Conservation (phyloP, 148 eudicot genomes). For the Spergularia bocconei region DNA sequence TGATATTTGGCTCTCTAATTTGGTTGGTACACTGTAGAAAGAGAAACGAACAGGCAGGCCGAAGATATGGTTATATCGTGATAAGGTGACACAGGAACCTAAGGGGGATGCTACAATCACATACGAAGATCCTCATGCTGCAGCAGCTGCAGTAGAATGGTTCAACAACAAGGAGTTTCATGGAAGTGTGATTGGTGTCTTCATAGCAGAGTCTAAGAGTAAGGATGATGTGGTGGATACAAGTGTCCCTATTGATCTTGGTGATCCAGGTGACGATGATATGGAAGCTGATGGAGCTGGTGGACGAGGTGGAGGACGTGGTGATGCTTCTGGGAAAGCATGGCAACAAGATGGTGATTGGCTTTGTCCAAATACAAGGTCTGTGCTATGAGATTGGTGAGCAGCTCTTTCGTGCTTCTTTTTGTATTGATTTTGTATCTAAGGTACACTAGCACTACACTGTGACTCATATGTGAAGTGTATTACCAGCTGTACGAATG, state of each 20-base stretch:
- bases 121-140: conserved; percentile 98
- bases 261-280: conserved; percentile 44
- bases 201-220: conserved; percentile 82
- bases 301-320: conserved; percentile 78
- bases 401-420: conserved; percentile 75
- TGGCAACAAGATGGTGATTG: conserved; percentile 99
- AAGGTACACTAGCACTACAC: not conserved
- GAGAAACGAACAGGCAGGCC: conserved; percentile 86
- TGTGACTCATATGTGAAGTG: conserved; percentile 29
- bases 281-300: conserved; percentile 46
- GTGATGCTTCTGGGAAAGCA: conserved; percentile 73
- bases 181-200: conserved; percentile 71
- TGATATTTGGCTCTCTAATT: not conserved
- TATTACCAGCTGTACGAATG: conserved; percentile 82
- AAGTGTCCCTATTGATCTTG: conserved; percentile 35
- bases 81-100: conserved; percentile 83
- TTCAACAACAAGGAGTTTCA: conserved; percentile 93
- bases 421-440: conserved; percentile 1
- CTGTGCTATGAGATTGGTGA: conserved; percentile 98
- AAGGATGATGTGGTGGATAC: conserved; percentile 65
- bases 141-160: conserved; percentile 94
- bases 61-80: conserved; percentile 94
- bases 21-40: conserved; percentile 42
- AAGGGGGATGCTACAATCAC: conserved; percentile 98
- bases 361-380: conserved; percentile 98